Conservation (phyloP, 1,284 basidiomycete species). For the Cutaneotrichosporon spelunceum region DNA sequence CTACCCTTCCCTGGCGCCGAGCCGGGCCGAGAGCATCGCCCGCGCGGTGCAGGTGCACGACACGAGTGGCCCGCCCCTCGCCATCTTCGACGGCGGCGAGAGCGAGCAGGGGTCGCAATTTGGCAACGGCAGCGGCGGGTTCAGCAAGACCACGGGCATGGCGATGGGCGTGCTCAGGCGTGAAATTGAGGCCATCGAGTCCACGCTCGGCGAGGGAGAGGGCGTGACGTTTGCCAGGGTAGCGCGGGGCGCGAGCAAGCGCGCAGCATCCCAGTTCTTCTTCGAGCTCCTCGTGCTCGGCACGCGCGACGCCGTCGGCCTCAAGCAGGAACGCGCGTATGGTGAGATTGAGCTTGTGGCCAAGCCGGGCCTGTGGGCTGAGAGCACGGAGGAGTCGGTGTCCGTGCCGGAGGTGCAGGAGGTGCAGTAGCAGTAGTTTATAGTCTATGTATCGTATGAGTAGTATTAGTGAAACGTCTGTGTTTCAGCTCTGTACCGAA, state of each 20-base stretch:
- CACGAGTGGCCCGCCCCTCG: constrained; percentile 64
- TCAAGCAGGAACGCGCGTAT: constrained; percentile 72
- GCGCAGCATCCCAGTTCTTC: constrained; percentile 93
- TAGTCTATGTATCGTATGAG: not conserved
- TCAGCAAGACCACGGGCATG: constrained; percentile 86
- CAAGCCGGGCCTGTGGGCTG: constrained; percentile 66
- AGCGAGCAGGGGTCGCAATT: not conserved
- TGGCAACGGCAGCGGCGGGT: constrained; percentile 52
- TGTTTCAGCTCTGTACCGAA: not conserved
- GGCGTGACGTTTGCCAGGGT: constrained; percentile 64
- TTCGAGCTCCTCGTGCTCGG: constrained; percentile 93
- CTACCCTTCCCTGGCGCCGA: constrained; percentile 20
- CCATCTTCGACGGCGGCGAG: constrained; percentile 69
- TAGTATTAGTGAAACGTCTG: not conserved
- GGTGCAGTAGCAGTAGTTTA: not conserved
- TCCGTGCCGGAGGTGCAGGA: not conserved
- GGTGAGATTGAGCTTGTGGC: constrained; percentile 80
- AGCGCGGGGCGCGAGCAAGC: constrained; percentile 62
- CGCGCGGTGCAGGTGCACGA: constrained; percentile 8
- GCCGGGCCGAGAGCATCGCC: constrained; percentile 30
- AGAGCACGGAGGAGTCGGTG: not conserved
- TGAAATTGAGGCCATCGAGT: constrained; percentile 60
- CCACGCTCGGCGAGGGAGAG: not conserved
- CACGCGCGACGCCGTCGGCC: constrained; percentile 81
- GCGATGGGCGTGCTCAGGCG: constrained; percentile 74